Base-by-base conservation (phyloP, 192 early-diverging fungal genomes). In the Umbelopsis sp. region DNA sequence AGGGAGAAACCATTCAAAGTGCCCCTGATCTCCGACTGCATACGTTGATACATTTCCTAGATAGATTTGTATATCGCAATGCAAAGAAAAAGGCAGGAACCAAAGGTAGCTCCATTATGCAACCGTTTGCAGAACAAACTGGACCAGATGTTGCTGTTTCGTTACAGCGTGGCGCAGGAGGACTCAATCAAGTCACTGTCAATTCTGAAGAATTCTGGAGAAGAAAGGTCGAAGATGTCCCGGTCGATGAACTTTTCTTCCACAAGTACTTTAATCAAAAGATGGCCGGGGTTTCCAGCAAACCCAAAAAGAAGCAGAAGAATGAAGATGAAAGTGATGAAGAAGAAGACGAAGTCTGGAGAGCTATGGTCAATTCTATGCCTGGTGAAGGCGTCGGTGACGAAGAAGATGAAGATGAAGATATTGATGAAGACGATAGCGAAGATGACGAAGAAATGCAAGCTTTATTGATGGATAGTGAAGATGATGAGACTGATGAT, bases 51-150 rank as follows among this genome's bases (percentile, higher is more conserved):
- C 94, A 96, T 72, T 98, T 98, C 85, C 87, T 98, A 53, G 96
- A 98, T 74, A 86, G 92, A 45, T 97, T 98, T 86, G 93, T 97
- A 26, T 97, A 90, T 83, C 94, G 95, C 80, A 95, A 95, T 84
- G 92, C 97, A 47, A 97, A 96, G 82, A 90, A 91, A 70, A 71
- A 78, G 29, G 70, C 79, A 21, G 75, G 82, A 1, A 87, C 90
- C 51, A 86, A 90, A 45, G 91, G 88, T 20, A 73, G n/a, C 52
- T 82, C 79, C n/a, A 86, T 87, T 70, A 89, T 88, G 85, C 89
- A 89, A 81, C 87, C 82, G 82, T 69, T 82, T 73, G 85, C 81
- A 83, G 87, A 78, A 73, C 83, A 73, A 66, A 72, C 78, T 85
- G 72, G 74, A 38, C 66, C 69, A 10, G 79, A 90, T 54, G 83